Conservation (phyloP, 192 early-diverging fungal species). For the Linnemannia schmuckeri region DNA sequence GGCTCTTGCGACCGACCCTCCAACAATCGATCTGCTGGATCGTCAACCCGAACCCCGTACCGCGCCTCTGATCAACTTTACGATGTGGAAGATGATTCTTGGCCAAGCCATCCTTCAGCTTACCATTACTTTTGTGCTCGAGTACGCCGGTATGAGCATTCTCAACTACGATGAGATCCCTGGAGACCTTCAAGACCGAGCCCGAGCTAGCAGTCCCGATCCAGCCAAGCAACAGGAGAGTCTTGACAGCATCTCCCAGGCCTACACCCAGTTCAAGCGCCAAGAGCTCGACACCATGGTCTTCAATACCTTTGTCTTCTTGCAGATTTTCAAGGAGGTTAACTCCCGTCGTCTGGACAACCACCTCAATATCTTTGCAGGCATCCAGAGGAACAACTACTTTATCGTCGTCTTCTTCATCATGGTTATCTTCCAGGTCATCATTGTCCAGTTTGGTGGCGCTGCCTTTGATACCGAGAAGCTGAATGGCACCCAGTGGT, state of each 20-base stretch:
- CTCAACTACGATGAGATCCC: constrained; percentile 62
- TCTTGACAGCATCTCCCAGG: neutral
- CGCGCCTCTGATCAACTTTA: constrained; percentile 88
- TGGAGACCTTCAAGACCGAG: constrained; percentile 2
- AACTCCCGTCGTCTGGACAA: constrained; percentile 80
- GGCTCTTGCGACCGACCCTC: constrained; percentile 96
- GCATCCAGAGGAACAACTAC: constrained; percentile 81
- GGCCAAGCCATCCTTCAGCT: constrained; percentile 93
- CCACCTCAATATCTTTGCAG: constrained; percentile 90
- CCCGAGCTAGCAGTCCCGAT: constrained; percentile 10
- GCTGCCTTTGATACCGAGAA: constrained; percentile 83
- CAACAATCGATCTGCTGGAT: constrained; percentile 85
- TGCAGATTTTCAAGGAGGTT: constrained; percentile 89
- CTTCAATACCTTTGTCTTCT: constrained; percentile 93
- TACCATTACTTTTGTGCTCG: constrained; percentile 79
- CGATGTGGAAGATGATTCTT: constrained; percentile 98
- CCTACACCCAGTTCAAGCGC: constrained; percentile 31
- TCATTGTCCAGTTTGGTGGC: constrained; percentile 94
- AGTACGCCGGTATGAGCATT: constrained; percentile 74
- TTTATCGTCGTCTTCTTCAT: constrained; percentile 86
- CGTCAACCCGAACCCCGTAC: constrained; percentile 85
- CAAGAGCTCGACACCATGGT: constrained; percentile 80
- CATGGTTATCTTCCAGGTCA: constrained; percentile 80
- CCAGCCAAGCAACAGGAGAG: neutral
- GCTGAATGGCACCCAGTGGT: constrained; percentile 83